Evolutionary conservation across 768 basidiomycete species (phyloP), one percentile per base, ranked within the genome.

Genomic region (Tylopilus sp.): DNA sequence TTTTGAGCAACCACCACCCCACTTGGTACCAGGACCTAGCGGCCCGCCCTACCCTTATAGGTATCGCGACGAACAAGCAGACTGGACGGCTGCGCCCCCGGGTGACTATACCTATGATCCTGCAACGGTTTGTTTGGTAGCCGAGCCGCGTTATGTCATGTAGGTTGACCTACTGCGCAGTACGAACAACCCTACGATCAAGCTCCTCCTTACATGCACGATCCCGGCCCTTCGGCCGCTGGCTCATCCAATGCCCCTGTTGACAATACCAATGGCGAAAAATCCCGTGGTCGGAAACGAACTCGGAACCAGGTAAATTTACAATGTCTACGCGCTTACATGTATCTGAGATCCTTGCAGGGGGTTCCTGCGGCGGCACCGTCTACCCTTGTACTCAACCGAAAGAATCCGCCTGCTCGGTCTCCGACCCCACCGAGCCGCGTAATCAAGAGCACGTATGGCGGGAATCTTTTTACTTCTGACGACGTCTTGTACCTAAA

Each of bases 401-500:
- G 84, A 25, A 79, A 80, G 49, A 77, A 76, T 29, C 85, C 86
- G 1, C 79, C 83, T 19, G 86, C 86, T 14, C 81, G 90, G 3
- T 92, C 90, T 22, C 91, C 91, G 4, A 89, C 89, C 0, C 91
- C 91, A 13, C 91, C 91, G 19, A 82, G 79, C 6, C 82, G 89
- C 16, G 85, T 92, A 21, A 84, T 93, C 65, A 92, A 90, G 71
- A 92, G 90, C 62, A 92, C 90, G 0, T 92, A 92, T 62, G 91
- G 91, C 40, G 91, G 91, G 14, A 92, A 93, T 63, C 67, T 92
- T 34, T 93, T 93, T 63, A 93, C 91, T 0, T 78, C 85, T 2
- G 91, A 92, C 44, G 91, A 93, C 64, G 82, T 93, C 37, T 51
- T 81, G 31, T 93, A 92, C 66, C 77, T 93, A 55, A 90, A 91